Conservation (phyloP, 108 stramenopile species). For the Seminavis robusta region DNA sequence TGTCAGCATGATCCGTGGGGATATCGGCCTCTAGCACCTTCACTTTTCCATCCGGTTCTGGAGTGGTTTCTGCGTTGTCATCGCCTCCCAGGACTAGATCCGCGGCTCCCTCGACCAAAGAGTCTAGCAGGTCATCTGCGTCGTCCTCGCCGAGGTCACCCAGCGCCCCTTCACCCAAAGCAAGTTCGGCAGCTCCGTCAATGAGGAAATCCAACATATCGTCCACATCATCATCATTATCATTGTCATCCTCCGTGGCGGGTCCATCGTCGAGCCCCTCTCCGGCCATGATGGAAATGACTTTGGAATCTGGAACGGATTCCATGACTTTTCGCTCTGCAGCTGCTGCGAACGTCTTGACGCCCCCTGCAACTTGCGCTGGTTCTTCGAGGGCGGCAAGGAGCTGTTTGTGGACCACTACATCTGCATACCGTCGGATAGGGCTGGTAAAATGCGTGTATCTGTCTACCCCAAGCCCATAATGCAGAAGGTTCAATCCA, state of each 20-base stretch:
- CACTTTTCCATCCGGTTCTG: background rate
- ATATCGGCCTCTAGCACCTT: too few species aligned
- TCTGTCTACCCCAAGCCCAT: slow-evolving; percentile 68
- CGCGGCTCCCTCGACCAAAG: slow-evolving; percentile 3
- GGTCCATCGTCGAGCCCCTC: slow-evolving; percentile 14
- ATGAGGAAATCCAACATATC: background rate
- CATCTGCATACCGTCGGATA: slow-evolving; percentile 68
- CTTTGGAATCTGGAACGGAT: slow-evolving; percentile 27
- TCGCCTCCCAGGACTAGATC: slow-evolving; percentile 14
- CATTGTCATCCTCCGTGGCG: background rate
- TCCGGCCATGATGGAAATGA: slow-evolving; percentile 33
- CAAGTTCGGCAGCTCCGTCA: slow-evolving; percentile 2
- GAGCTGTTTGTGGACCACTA: slow-evolving; percentile 61
- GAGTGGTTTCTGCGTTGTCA: background rate
- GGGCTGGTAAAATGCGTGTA: slow-evolving; percentile 91
- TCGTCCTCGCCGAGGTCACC: background rate
- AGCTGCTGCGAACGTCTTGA: background rate
- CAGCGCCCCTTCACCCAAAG: background rate
- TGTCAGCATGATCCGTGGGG: too few species aligned
- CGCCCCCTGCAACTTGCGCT: background rate
- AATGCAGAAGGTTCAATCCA: slow-evolving; percentile 52
- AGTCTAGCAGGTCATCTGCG: background rate
- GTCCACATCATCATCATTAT: background rate
- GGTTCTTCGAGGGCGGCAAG: slow-evolving; percentile 14
- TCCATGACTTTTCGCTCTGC: background rate